Base-by-base conservation (phyloP, 495 filamentous ascomycete species). In the Apiosordaria backusii region DNA sequence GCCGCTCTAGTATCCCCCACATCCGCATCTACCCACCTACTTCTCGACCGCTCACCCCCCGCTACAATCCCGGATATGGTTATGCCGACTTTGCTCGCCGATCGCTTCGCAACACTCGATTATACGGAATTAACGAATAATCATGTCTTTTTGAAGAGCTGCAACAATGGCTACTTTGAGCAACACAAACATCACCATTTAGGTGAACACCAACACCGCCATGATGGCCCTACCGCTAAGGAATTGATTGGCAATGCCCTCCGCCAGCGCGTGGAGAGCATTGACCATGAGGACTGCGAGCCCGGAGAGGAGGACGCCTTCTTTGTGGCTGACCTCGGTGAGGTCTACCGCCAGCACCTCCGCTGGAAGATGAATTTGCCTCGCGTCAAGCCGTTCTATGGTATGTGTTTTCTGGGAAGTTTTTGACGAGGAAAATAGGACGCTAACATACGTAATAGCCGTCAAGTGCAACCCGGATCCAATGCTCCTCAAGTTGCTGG, bases 391-490 rank as follows among this genome's bases (percentile, higher is more conserved):
- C 95, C 95, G 50, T 97, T 98, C 72, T 99, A 97, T 79, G 93
- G 93, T 97, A 82, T 71, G 88, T 78, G 35, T 0, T 50, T n/a
- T 19, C n/a, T 53, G n/a, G 40, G 13, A 25, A 23, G 5, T 26
- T 52, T 21, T 19, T 23, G 26, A 3, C n/a, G 6, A 25, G 23
- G 4, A 57, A 13, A 55, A 27, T 25, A 4, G 6, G 18, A 4
- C 55, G 50, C 69, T 71, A 29, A 72, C 65, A 40, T 52, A 4
- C 50, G 21, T 55, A 29, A 2, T 70, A 97, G 94, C 95, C 67
- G 93, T 99, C 81, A 99, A 99, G 80, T 98, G 95, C 77, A 98
- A 99, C 83, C 92, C 92, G 13, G 95, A 98, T 78, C 87, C 89
- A 2, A 90, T 91, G 78, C 88, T 99, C 57, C 80, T 99, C 66